Evolutionary conservation across 169 alveolate species (phyloP).

Genomic region (Plasmodium berghei): DNA sequence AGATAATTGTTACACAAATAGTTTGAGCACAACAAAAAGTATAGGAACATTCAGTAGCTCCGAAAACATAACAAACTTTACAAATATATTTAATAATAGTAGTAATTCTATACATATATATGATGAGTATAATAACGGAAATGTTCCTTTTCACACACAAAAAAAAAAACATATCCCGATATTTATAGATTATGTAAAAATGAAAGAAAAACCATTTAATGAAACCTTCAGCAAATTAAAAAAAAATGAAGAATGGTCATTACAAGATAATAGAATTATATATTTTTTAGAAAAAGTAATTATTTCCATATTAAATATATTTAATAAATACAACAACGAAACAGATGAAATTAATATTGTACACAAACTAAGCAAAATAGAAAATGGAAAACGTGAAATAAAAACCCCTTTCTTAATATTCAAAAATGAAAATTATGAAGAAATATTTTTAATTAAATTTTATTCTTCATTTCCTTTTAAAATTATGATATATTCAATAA

Average conservation of each 20-base stretch:
- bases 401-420: conserved; percentile 1
- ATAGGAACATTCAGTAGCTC: not conserved
- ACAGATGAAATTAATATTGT: not conserved
- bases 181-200: not conserved
- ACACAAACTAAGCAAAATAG: no score
- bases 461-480: conserved; percentile 72
- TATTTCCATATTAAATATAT: conserved; percentile 5
- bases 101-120: not conserved
- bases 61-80: not conserved
- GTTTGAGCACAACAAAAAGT: not conserved
- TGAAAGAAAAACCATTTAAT: not conserved
- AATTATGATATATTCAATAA: conserved; percentile 17
- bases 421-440: conserved; percentile 34
- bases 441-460: conserved; percentile 35
- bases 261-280: not conserved
- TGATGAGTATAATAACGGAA: not conserved
- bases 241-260: not conserved
- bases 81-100: not conserved
- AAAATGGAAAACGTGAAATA: not conserved
- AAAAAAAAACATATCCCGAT: not conserved
- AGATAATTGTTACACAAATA: not conserved
- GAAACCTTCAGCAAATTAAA: not conserved
- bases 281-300: not conserved
- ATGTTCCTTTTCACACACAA: no score
- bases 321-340: not conserved